A percentile compares a stretch with the other conserved stretches of the same genome.
Evolutionary conservation across 78 protist genomes (phyloP).

Genomic region (Dictyostelium intermedium): DNA sequence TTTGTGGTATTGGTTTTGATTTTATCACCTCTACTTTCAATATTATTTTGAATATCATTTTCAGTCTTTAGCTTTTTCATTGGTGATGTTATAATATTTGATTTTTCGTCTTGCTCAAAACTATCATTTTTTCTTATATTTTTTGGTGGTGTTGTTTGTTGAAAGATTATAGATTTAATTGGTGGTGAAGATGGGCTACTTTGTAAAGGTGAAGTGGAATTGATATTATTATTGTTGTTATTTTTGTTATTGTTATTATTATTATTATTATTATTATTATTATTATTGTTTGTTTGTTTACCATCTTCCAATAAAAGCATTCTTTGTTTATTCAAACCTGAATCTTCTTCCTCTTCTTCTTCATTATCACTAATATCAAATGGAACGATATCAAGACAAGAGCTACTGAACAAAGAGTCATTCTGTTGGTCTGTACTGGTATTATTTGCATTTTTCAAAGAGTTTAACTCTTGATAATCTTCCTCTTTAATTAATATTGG

Average conservation of each 20-base stretch:
- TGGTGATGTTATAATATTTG: neutral
- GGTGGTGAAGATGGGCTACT: neutral
- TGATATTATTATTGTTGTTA: neutral
- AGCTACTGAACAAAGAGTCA: neutral
- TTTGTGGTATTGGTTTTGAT: too few relatives aligned
- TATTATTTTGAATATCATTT: neutral
- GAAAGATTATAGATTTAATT: neutral
- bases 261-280: neutral
- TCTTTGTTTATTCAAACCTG: neutral
- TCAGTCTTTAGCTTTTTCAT: neutral
- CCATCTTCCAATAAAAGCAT: neutral
- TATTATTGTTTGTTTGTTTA: neutral
- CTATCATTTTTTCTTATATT: neutral
- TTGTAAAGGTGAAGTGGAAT: neutral
- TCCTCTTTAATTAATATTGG: conserved; percentile 28
- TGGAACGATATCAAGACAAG: conserved; percentile 4
- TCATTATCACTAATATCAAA: conserved; percentile 18
- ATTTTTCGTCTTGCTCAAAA: neutral
- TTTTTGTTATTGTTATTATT: neutral
- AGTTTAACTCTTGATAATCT: neutral
- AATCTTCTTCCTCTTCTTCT: neutral
- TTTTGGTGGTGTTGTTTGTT: neutral
- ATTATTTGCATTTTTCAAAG: neutral
- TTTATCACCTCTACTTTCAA: too few relatives aligned
- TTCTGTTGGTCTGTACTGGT: neutral